Evolutionary conservation across 352 stramenopile species (phyloP).

Genomic region (Pythium oligandrum): DNA sequence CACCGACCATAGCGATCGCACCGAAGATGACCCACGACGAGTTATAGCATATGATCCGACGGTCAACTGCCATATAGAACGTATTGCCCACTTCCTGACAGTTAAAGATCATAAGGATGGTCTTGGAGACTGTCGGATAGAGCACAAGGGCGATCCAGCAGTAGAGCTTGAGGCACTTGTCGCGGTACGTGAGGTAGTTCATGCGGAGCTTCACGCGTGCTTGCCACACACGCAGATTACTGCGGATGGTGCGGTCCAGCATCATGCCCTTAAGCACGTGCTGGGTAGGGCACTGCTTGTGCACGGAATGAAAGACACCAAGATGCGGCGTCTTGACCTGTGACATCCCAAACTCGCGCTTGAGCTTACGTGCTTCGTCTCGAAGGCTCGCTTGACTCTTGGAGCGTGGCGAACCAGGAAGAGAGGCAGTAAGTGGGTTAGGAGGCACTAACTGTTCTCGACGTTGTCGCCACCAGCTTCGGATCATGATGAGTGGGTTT

Average conservation of each 20-base stretch:
- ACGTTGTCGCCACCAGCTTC: conserved; percentile 20
- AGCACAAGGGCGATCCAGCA: conserved; percentile 72
- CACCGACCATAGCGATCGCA: conserved; percentile 39
- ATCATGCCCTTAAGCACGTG: conserved; percentile 40
- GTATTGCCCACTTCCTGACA: conserved; percentile 63
- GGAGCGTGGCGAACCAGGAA: too few relatives aligned
- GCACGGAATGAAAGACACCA: conserved; percentile 51
- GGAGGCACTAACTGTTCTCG: too few relatives aligned
- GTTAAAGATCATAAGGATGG: conserved; percentile 76
- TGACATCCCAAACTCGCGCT: conserved; percentile 70
- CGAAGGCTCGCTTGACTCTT: background rate
- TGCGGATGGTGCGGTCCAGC: conserved; percentile 60
- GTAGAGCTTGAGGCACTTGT: conserved; percentile 77
- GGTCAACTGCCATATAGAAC: conserved; percentile 60
- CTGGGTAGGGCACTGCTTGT: conserved; percentile 45
- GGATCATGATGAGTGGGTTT: conserved; percentile 37
- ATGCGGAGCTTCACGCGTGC: conserved; percentile 73
- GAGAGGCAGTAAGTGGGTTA: too few relatives aligned
- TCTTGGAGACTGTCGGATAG: conserved; percentile 77
- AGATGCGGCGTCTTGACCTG: conserved; percentile 66
- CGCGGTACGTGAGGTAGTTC: conserved; percentile 80
- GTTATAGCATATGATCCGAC: conserved; percentile 68
- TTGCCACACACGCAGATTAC: conserved; percentile 74
- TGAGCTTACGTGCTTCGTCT: conserved; percentile 35
- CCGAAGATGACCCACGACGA: conserved; percentile 60